Percentiles rank a stretch among this genome's conserved stretches.
These are phyloP conservation scores for Monilinia aucupariae DNA, from an alignment of 2,329 filamentous ascomycete species.

Conservation along the genomic window DNA sequence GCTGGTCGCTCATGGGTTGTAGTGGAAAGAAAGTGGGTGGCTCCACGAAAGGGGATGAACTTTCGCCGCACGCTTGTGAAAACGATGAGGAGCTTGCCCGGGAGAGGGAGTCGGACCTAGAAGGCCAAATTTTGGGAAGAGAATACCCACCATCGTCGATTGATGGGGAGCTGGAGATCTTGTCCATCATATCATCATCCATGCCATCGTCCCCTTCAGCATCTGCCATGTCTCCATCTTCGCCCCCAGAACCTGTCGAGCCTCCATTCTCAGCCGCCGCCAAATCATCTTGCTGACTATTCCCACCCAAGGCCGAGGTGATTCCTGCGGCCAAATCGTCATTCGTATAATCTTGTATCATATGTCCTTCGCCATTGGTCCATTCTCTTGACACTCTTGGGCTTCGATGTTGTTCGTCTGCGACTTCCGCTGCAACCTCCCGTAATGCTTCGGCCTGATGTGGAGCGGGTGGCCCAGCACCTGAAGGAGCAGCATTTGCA, in stretches of 20 bases:
- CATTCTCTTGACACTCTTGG: conserved; percentile 55
- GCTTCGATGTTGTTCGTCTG: conserved; percentile 63
- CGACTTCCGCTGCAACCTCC: conserved; percentile 70
- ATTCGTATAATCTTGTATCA: conserved; percentile 39
- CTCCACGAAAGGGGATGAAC: conserved; percentile 34
- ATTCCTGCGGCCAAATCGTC: conserved; percentile 41
- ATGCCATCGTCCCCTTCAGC: conserved; percentile 68
- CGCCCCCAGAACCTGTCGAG: conserved; percentile 41
- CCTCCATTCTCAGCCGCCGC: conserved; percentile 59
- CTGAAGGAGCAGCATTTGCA: conserved; percentile 45
- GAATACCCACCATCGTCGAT: conserved; percentile 94
- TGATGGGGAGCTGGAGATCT: conserved; percentile 96
- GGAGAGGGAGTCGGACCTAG: conserved; percentile 30
- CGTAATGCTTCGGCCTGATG: conserved; percentile 84
- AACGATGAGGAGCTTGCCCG: conserved; percentile 20
- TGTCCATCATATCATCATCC: conserved; percentile 92
- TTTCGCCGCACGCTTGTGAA: conserved; percentile 35
- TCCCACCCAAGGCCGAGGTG: conserved; percentile 38
- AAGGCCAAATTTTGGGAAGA: conserved; percentile 32
- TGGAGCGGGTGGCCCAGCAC: conserved; percentile 42
- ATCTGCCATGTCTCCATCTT: conserved; percentile 61
- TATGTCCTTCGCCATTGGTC: conserved; percentile 35
- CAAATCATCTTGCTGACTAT: conserved; percentile 49
- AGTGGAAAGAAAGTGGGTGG: conserved; percentile 31
- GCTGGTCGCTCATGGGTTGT: conserved; percentile 20